phyloP scores from a whole-genome alignment of 192 early-diverging fungal genomes.

The Backusella westeae region DNA sequence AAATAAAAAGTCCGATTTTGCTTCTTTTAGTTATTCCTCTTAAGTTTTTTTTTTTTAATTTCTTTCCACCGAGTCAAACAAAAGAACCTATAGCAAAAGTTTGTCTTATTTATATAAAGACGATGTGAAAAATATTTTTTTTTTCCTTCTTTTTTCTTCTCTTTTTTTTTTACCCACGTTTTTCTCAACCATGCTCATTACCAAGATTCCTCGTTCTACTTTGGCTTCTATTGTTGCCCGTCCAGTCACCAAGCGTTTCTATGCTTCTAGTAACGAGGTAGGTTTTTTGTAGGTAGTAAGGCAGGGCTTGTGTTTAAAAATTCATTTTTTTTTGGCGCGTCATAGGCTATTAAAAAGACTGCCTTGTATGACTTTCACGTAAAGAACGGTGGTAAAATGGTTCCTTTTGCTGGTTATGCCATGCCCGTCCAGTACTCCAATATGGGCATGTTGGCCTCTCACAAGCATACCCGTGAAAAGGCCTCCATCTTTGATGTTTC shows the following conservation, averaged over 20 bases:
- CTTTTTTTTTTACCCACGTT: constrained; percentile 1
- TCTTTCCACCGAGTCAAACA: constrained; percentile 10
- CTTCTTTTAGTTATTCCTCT: background rate
- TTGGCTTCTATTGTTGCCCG: background rate
- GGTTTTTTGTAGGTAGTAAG: background rate
- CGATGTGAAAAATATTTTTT: background rate
- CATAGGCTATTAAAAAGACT: constrained; percentile 63
- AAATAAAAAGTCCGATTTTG: background rate
- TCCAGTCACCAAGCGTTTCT: constrained; percentile 11
- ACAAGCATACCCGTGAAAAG: constrained; percentile 83
- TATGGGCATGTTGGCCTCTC: constrained; percentile 85
- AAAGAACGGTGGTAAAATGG: constrained; percentile 92
- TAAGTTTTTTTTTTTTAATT: constrained; percentile 2
- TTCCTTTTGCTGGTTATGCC: constrained; percentile 94
- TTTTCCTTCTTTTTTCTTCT: background rate
- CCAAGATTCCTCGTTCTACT: constrained; percentile 10
- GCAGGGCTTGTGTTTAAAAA: no score
- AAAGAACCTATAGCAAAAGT: constrained; percentile 4
- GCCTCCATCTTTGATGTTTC: constrained; percentile 97
- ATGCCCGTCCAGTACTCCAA: constrained; percentile 94
- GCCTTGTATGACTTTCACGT: constrained; percentile 93
- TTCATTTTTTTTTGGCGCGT: background rate
- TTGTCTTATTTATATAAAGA: background rate
- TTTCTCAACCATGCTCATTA: background rate
- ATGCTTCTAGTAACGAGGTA: constrained; percentile 16